Percentiles rank a stretch among this genome's conserved stretches.
These are phyloP conservation scores for Trypanosoma platydactyli DNA, from an alignment of 208 protist species.

Conservation along the genomic window DNA sequence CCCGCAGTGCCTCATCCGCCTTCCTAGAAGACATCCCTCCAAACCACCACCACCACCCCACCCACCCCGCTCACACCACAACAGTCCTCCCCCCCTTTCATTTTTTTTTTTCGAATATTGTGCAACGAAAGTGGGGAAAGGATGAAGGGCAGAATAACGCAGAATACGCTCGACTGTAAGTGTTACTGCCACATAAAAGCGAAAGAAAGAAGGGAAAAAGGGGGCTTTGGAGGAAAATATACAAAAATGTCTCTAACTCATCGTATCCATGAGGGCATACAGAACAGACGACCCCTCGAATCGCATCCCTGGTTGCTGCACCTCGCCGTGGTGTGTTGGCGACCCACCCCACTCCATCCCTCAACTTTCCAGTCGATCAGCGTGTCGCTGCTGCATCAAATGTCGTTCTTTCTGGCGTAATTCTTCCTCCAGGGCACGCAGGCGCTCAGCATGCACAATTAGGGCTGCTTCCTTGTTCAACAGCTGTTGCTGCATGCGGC, in stretches of 20 bases:
- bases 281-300: no score
- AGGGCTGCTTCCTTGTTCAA: conserved; percentile 1
- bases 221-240: neutral
- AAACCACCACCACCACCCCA: neutral
- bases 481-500: neutral
- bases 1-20: conserved; percentile 30
- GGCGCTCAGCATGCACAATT: conserved; percentile 13
- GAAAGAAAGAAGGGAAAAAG: conserved; percentile 5
- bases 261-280: no score
- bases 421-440: conserved; percentile 20
- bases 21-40: conserved; percentile 11
- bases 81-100: no score
- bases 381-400: neutral
- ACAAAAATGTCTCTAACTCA: neutral
- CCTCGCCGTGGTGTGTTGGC: neutral
- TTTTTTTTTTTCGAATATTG: neutral
- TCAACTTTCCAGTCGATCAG: neutral
- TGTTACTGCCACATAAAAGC: neutral
- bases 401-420: neutral
- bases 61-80: neutral
- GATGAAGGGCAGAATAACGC: neutral
- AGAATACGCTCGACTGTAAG: neutral
- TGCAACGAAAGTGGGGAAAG: neutral
- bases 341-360: neutral
- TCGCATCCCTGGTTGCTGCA: no score